Conservation (phyloP, 2,329 filamentous ascomycete genomes). For the Colletotrichum lini region DNA sequence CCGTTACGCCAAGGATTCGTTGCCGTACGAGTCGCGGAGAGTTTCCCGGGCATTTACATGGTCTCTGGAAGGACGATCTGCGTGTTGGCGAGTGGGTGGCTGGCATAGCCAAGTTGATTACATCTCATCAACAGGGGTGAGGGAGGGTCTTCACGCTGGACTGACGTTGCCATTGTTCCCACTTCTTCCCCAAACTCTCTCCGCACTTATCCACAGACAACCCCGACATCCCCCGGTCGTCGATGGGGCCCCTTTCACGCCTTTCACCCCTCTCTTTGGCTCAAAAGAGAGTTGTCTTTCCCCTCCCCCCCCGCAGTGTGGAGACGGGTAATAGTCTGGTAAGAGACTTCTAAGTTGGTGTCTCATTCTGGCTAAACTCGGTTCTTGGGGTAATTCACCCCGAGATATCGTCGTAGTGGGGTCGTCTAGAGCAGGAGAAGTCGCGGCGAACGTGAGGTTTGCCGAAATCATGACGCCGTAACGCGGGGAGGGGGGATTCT, state of each 20-base stretch:
- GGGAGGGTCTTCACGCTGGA: neutral
- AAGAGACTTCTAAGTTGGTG: slow-evolving; percentile 1
- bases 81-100: slow-evolving; percentile 24
- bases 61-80: neutral
- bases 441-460: neutral
- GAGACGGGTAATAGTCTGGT: neutral
- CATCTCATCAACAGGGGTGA: neutral
- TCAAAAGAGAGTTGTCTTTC: neutral
- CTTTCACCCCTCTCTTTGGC: neutral
- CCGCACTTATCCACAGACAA: slow-evolving; percentile 16
- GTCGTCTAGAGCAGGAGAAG: slow-evolving; percentile 6
- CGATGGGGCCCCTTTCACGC: neutral
- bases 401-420: slow-evolving; percentile 19
- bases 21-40: neutral
- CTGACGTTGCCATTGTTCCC: slow-evolving; percentile 18
- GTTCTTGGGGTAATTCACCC: slow-evolving; percentile 18
- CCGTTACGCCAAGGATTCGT: neutral
- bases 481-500: neutral
- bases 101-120: slow-evolving; percentile 9
- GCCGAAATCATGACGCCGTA: slow-evolving; percentile 14
- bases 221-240: slow-evolving; percentile 24
- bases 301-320: slow-evolving; percentile 22
- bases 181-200: slow-evolving; percentile 33
- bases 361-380: slow-evolving; percentile 26
- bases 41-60: neutral